phyloP scores from a whole-genome alignment of 208 protist genomes.

The Herpetomonas samuelpessoai region DNA sequence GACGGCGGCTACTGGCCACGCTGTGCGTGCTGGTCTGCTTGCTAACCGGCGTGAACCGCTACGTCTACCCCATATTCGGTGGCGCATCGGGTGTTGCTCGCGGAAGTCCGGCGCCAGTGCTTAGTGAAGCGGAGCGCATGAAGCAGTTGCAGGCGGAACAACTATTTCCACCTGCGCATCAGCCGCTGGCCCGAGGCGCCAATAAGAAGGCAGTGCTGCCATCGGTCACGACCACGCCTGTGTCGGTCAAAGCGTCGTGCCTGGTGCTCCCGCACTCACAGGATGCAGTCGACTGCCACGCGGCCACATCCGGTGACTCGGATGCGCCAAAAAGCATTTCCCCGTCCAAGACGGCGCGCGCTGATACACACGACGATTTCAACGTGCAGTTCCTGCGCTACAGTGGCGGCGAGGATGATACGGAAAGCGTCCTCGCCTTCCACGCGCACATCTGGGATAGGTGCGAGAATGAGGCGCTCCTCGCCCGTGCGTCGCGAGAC shows the following conservation, averaged over 20 bases:
- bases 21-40: neutral
- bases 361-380: slow-evolving; percentile 1
- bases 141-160: neutral
- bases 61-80: neutral
- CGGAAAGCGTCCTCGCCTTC: slow-evolving; percentile 7
- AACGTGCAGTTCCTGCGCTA: neutral
- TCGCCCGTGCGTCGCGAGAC: slow-evolving; percentile 44
- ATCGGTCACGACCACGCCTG: neutral
- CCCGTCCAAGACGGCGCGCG: no score
- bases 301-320: no score
- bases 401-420: slow-evolving; percentile 20
- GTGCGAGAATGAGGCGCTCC: slow-evolving; percentile 28
- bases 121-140: neutral
- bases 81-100: neutral
- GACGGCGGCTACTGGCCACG: neutral
- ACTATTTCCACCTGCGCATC: neutral
- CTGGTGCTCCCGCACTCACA: neutral
- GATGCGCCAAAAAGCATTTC: no score
- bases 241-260: neutral
- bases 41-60: neutral
- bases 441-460: slow-evolving; percentile 8
- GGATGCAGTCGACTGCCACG: neutral
- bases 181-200: no score
- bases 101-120: neutral
- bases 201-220: no score